These are phyloP conservation scores for Chaetomium sp. DNA, from an alignment of 2,329 filamentous ascomycete genomes.

Conservation along the genomic window DNA sequence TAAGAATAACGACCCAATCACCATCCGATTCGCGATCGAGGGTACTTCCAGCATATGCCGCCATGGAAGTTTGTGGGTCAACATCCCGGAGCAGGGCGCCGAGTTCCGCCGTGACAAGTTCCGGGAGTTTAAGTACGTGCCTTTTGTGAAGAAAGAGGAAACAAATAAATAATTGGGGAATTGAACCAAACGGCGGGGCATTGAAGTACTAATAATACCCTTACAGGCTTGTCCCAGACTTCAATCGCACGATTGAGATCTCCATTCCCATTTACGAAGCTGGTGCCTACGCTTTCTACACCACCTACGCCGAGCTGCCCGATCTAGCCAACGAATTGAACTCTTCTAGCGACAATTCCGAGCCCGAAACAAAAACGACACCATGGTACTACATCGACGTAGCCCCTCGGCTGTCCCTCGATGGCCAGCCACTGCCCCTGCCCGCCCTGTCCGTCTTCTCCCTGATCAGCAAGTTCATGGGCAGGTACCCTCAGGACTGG, in stretches of 20 bases:
- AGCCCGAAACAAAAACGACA: constrained; percentile 58
- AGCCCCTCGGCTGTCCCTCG: constrained; percentile 69
- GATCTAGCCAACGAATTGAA: constrained; percentile 57
- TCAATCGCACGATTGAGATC: constrained; percentile 86
- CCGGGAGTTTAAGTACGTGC: constrained; percentile 76
- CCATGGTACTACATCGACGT: constrained; percentile 89
- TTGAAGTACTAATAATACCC: constrained; percentile 5
- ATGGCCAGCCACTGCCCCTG: constrained; percentile 68
- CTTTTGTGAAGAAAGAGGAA: not conserved
- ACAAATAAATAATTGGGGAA: not conserved
- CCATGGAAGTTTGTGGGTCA: constrained; percentile 92
- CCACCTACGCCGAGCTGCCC: constrained; percentile 82
- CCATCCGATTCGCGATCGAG: constrained; percentile 82
- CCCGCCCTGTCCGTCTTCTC: constrained; percentile 89
- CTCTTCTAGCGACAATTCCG: constrained; percentile 39
- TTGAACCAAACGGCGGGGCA: not conserved
- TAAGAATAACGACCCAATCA: constrained; percentile 64
- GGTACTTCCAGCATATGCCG: constrained; percentile 94
- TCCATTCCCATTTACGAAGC: constrained; percentile 77
- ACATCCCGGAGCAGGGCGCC: constrained; percentile 72
- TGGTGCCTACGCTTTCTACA: constrained; percentile 91
- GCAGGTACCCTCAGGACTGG: constrained; percentile 84
- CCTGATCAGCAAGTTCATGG: constrained; percentile 96
- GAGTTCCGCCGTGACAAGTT: constrained; percentile 75
- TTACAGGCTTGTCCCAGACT: constrained; percentile 74